phyloP scores from a whole-genome alignment of 805 yeast genomes.

The Sungouiozyma ichnusensis region DNA sequence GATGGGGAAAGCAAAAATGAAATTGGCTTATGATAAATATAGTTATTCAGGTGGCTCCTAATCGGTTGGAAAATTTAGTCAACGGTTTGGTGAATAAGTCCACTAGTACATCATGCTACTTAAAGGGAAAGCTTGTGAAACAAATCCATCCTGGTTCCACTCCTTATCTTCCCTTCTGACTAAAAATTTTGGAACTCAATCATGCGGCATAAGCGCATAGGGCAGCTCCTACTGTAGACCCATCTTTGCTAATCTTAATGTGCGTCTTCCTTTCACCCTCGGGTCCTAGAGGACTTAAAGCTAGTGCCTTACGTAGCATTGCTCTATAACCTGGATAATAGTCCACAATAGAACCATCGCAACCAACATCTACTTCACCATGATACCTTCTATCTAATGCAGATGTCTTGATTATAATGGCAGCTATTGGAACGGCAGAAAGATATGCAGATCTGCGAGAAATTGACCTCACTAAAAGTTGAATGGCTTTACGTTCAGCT shows the following conservation, averaged over 20 bases:
- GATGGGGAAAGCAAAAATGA: too few relatives aligned
- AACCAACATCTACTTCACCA: slow-evolving; percentile 82
- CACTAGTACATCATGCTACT: too few relatives aligned
- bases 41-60: too few relatives aligned
- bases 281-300: slow-evolving; percentile 57
- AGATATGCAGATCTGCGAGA: slow-evolving; percentile 83
- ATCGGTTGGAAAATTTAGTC: too few relatives aligned
- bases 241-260: slow-evolving; percentile 81
- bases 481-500: slow-evolving; percentile 67
- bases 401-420: slow-evolving; percentile 54
- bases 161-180: too few relatives aligned
- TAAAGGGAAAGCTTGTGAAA: too few relatives aligned
- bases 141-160: too few relatives aligned
- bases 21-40: too few relatives aligned
- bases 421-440: slow-evolving; percentile 84
- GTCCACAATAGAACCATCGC: slow-evolving; percentile 91
- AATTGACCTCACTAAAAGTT: slow-evolving; percentile 64
- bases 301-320: slow-evolving; percentile 68
- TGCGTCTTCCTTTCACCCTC: slow-evolving; percentile 67
- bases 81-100: too few relatives aligned
- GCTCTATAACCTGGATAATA: slow-evolving; percentile 85
- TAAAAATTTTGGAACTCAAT: neutral
- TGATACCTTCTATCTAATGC: slow-evolving; percentile 49
- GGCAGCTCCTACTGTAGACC: slow-evolving; percentile 97
- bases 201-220: slow-evolving; percentile 56